Base-by-base conservation (phyloP, 2,329 filamentous ascomycete genomes). In the Sarocladium brachiariae region DNA sequence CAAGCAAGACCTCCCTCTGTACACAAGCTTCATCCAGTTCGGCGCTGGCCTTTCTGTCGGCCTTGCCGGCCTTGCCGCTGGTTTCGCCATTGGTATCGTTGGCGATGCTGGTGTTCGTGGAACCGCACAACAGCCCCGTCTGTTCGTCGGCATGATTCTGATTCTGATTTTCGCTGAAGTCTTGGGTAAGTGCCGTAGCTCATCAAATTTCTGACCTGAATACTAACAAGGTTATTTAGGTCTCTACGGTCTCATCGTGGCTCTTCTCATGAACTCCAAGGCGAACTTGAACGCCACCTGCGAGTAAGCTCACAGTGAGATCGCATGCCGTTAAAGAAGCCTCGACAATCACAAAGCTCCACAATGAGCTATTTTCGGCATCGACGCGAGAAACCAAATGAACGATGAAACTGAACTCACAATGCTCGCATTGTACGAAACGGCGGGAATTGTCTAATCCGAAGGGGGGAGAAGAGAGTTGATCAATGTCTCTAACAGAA, bases 141-240 rank as follows among this genome's bases (percentile, higher is more conserved):
- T 95, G 60, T 96, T 95, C 73, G 90, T 96, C 67, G 91, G 91
- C 74, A 96, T 96, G 90, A 95, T 96, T 73, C 73, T 96, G 69
- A 96, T 96, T 77, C 89, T 96, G 75, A 96, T 96, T 92, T 96
- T 96, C 80, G 91, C 91, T 61, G 91, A 96, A 92, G 91, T 96
- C 61, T 75, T 96, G 85, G 91, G 90, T 93, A 78, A 56, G 85
- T 76, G 24, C 27, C 21, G 11, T n/a, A 25, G 18, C 4, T 10
- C 16, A 9, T n/a, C 9, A 9, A 16, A 18, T 27, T 18, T 4
- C 25, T 11, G 4, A 34, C 25, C n/a, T n/a, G n/a, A 18, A 14
- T 9, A 14, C 43, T 47, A 30, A 47, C 16, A 10, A 33, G 13
- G 5, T 16, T 39, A 2, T 23, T 10, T 55, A 93, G 89, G 92